Conservation (phyloP, 202 grass and related monocot species). For the Musa balbisiana region DNA sequence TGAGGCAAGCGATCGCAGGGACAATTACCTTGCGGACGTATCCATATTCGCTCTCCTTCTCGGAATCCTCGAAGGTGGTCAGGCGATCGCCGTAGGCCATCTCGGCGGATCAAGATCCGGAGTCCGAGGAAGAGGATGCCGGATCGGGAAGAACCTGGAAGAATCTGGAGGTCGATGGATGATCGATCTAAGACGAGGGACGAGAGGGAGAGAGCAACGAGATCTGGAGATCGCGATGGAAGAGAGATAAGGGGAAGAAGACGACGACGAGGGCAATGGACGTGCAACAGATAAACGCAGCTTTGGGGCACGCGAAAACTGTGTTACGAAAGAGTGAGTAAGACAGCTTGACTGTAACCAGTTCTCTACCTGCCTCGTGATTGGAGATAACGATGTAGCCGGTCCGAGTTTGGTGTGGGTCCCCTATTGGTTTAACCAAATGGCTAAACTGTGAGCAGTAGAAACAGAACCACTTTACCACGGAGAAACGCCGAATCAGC, state of each 20-base stretch:
- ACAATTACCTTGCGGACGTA: constrained; percentile 18
- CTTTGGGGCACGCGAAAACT: background rate
- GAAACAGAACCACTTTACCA: too few species aligned
- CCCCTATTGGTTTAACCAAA: too few species aligned
- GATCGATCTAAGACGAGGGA: background rate
- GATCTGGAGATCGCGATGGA: too few species aligned
- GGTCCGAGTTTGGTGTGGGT: too few species aligned
- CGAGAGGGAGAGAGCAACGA: too few species aligned
- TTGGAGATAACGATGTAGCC: too few species aligned
- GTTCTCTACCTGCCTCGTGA: too few species aligned
- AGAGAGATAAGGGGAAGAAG: background rate
- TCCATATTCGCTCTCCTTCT: constrained; percentile 21
- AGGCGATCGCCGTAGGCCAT: constrained; percentile 16
- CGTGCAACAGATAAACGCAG: background rate
- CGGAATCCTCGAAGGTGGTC: constrained; percentile 14
- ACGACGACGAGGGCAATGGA: background rate
- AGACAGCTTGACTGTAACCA: accelerated
- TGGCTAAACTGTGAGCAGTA: too few species aligned
- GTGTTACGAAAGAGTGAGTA: background rate
- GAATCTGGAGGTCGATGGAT: background rate
- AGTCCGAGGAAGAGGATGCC: background rate
- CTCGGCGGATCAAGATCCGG: background rate
- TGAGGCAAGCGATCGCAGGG: background rate
- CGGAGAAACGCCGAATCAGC: too few species aligned
- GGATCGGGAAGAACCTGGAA: background rate